phyloP scores from a whole-genome alignment of 177 flowering plant species.

The Vitis hybrid region DNA sequence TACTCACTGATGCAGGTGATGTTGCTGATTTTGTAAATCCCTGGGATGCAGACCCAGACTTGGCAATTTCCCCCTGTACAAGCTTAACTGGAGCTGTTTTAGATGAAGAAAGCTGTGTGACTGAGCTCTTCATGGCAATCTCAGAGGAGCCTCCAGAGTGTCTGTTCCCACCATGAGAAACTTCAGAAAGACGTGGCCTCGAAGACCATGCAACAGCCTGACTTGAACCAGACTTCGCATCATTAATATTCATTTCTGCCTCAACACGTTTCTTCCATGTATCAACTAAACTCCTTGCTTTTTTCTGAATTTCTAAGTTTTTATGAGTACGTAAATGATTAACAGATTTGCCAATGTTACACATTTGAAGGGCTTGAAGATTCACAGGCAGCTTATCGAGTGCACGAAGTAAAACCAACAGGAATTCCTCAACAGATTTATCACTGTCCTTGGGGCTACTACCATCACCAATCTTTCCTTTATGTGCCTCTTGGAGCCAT shows the following conservation, averaged over 20 bases:
- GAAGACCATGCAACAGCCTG: conserved; percentile 64
- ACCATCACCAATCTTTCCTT: conserved; percentile 72
- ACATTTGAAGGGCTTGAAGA: conserved; percentile 78
- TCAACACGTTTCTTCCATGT: conserved; percentile 98
- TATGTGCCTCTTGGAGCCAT: conserved; percentile 94
- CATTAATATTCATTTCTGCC: conserved; percentile 80
- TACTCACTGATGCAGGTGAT: conserved; percentile 33
- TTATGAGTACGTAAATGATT: conserved; percentile 82
- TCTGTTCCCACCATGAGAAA: conserved; percentile 57
- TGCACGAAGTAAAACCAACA: conserved; percentile 81
- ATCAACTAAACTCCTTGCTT: conserved; percentile 85
- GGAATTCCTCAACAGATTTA: conserved; percentile 77
- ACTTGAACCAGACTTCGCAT: conserved; percentile 68
- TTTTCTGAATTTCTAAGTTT: conserved; percentile 84
- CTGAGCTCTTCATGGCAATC: conserved; percentile 51
- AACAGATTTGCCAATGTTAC: conserved; percentile 90
- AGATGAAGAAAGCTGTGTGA: conserved; percentile 50
- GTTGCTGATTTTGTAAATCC: conserved; percentile 39
- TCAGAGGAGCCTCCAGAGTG: conserved; percentile 55
- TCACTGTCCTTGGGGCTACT: conserved; percentile 66
- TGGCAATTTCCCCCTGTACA: conserved; percentile 46
- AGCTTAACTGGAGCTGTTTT: conserved; percentile 47
- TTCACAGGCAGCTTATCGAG: conserved; percentile 90
- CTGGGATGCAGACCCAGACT: conserved; percentile 43
- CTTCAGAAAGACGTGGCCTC: conserved; percentile 52